Evolutionary conservation across 1,139 yeast species (phyloP), one percentile per base, ranked within the genome.

Genomic region (Magnusiomyces sp.): DNA sequence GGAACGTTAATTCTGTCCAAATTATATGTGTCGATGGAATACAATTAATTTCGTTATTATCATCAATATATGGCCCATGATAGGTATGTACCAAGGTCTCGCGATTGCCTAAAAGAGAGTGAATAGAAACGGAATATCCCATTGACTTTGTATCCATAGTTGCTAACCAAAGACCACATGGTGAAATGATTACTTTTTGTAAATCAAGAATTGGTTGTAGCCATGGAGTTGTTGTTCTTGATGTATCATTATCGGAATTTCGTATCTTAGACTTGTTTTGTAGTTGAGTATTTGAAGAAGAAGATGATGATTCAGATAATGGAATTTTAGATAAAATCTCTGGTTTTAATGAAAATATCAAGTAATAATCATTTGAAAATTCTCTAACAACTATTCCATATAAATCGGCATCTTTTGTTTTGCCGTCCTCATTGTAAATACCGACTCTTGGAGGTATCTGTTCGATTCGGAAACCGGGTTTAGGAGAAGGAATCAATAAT

Each of bases 71-170:
- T 5, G 46, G 46, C 23, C 46, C 46, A 13, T 34, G 5, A n/a
- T 43, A 43, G 13, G 32, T 34, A 34, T 32, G 23, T 16, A 43
- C 29, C 29, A 19, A 19, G 17, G 40, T 34, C 2, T 5, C 29
- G 4, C 29, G 29, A 2, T 31, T 32, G 2, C 31, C 23, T 31
- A 43, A 16, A 4, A 40, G 34, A 16, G 46, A 33, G 20, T 19
- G 23, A 3, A 43, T 17, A 19, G 40, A 43, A 16, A 43, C 40
- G 29, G 14, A 16, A 19, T 43, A 43, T 7, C 46, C 46, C 6
- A 29, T 17, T 10, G 29, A 16, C 6, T 19, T 39, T 5, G 40
- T 16, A 13, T 43, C 46, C n/a, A 33, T 16, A 17, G 31, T 13
- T 10, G 46, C 46, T 11, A 43, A 4, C 23, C 16, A 43, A 7